Percentiles rank a stretch among this genome's conserved stretches.
Evolutionary conservation across 768 basidiomycete species (phyloP).

Genomic region (Mycena latifolia): DNA sequence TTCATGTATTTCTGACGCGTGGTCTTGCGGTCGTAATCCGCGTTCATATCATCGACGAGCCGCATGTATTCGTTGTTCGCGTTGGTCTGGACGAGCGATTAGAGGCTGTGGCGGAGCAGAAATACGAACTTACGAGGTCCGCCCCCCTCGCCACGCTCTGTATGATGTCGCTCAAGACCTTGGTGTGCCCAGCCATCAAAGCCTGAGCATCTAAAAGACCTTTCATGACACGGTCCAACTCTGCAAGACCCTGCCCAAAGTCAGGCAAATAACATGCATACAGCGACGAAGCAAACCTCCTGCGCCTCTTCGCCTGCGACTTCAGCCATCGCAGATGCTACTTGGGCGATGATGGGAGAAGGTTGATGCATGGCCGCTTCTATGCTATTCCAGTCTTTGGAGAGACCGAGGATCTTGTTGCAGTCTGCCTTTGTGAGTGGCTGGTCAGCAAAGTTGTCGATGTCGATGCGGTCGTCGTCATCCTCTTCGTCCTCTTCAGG

Average conservation of each 20-base stretch:
- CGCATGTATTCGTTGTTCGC: slow-evolving; percentile 63
- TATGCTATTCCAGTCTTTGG: slow-evolving; percentile 73
- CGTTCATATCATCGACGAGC: slow-evolving; percentile 55
- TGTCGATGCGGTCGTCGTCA: slow-evolving; percentile 69
- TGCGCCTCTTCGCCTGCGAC: slow-evolving; percentile 64
- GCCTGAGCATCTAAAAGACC: slow-evolving; percentile 74
- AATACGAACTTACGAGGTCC: slow-evolving; percentile 63
- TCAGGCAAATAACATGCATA: slow-evolving; percentile 1
- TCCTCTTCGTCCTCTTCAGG: slow-evolving; percentile 53
- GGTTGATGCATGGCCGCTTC: slow-evolving; percentile 61
- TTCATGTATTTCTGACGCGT: slow-evolving; percentile 85
- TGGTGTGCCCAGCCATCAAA: slow-evolving; percentile 70
- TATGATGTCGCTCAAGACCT: slow-evolving; percentile 65
- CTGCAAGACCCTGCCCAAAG: slow-evolving; percentile 59
- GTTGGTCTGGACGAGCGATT: slow-evolving; percentile 57
- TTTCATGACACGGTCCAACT: slow-evolving; percentile 78
- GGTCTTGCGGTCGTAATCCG: slow-evolving; percentile 70
- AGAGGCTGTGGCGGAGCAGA: background rate
- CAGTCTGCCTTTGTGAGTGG: slow-evolving; percentile 70
- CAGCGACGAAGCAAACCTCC: slow-evolving; percentile 54
- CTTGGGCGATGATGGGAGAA: slow-evolving; percentile 60
- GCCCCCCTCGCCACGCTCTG: slow-evolving; percentile 69
- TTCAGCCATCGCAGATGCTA: slow-evolving; percentile 73
- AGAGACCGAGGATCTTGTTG: slow-evolving; percentile 66
- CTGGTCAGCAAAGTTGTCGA: slow-evolving; percentile 73